These are phyloP conservation scores for Russula brevipes DNA, from an alignment of 768 basidiomycete species.

Conservation along the genomic window DNA sequence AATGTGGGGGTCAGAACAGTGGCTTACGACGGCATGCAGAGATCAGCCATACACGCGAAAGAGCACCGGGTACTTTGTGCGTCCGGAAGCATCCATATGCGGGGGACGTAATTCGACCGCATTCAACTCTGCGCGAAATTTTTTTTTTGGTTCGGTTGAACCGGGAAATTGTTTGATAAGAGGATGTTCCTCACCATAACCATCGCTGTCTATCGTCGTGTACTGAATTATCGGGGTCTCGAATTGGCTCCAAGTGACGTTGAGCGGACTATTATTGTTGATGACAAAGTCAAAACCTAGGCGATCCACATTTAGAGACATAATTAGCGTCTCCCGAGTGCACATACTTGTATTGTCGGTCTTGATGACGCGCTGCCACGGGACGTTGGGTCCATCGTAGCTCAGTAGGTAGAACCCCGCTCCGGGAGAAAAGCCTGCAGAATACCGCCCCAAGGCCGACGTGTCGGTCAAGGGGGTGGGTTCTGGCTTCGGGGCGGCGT, in stretches of 20 bases:
- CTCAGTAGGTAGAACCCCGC: slow-evolving; percentile 79
- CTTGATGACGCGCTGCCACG: slow-evolving; percentile 79
- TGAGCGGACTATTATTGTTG: slow-evolving; percentile 64
- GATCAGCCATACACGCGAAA: slow-evolving; percentile 61
- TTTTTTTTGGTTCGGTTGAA: too few relatives aligned
- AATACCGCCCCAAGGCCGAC: slow-evolving; percentile 51
- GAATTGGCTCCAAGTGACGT: slow-evolving; percentile 58
- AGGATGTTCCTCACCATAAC: slow-evolving; percentile 47
- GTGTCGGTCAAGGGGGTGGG: slow-evolving; percentile 52
- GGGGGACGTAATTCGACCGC: slow-evolving; percentile 89
- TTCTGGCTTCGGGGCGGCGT: slow-evolving; percentile 30
- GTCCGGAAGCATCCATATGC: slow-evolving; percentile 89
- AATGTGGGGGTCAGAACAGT: not conserved
- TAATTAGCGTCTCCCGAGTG: not conserved
- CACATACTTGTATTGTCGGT: slow-evolving; percentile 40
- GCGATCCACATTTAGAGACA: not conserved
- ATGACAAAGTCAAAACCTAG: slow-evolving; percentile 63
- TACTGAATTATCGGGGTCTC: slow-evolving; percentile 65
- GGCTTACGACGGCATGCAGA: not conserved
- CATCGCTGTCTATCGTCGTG: slow-evolving; percentile 73
- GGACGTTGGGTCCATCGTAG: slow-evolving; percentile 77
- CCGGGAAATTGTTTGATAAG: not conserved
- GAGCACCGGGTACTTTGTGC: slow-evolving; percentile 91
- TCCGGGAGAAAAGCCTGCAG: slow-evolving; percentile 73
- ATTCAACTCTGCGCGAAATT: slow-evolving; percentile 61